Base-by-base conservation (phyloP, 2,329 filamentous ascomycete species). In the Colletotrichum incanum region DNA sequence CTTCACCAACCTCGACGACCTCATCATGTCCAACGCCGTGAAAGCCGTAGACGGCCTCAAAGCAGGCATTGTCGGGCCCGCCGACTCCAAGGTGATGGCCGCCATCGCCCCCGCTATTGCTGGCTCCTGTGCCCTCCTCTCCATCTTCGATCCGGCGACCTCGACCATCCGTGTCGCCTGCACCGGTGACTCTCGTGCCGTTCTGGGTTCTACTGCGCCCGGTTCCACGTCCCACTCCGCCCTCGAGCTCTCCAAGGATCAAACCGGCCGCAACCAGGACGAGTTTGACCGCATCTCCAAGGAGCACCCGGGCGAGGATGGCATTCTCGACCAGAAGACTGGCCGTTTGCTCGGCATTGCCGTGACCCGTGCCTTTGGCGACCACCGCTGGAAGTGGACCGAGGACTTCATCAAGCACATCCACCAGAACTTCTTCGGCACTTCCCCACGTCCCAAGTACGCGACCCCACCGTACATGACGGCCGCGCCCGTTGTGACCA, bases 301-400 rank as follows among this genome's bases (percentile, higher is more conserved):
- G 0, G 87, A 89, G 61, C 92, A 94, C 77, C 92, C 92, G 0
- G 88, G 87, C 50, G 91, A 93, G 79, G 82, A 86, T 23, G 85
- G 91, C 14, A 84, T 93, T 37, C 73, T 83, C 14, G 78, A 78
- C 54, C 64, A 77, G 3, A 84, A 86, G 70, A 82, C 85, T 20
- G 92, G 91, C 0, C 86, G 92, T 0, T 80, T 93, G 0, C 84
- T 93, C 71, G 92, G 92, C 1, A 85, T 90, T 50, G 83, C 84
- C 49, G 86, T 93, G 1, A 90, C 91, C 0, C 86, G 92, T 6
- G 91, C 90, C 0, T 93, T 94, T 77, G 92, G 92, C 20, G 92
- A 94, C 77, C 85, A 87, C 62, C 85, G 88, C 70, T 93, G 90
- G 90, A 94, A 94, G 78, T 93, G 91, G 90, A 78, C 87, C 5